Percentiles rank a stretch among this genome's conserved stretches.
Conservation (phyloP, 2,329 filamentous ascomycete genomes). For the Aureobasidium uvarum region DNA sequence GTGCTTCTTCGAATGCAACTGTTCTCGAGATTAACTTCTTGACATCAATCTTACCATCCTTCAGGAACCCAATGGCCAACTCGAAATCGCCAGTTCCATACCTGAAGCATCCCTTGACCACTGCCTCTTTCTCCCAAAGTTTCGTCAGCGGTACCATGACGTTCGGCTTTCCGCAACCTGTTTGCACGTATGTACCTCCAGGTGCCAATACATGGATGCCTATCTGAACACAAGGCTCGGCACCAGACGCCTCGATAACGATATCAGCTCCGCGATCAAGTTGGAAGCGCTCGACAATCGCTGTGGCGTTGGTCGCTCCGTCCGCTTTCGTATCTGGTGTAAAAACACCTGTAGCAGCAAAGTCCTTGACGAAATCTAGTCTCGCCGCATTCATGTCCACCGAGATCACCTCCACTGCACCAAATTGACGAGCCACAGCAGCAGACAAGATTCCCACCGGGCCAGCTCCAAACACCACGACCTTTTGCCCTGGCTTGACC, state of each 20-base stretch:
- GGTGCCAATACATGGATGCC: slow-evolving; percentile 50
- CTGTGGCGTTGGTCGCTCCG: slow-evolving; percentile 70
- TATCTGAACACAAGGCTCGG: slow-evolving; percentile 51
- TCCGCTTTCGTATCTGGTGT: slow-evolving; percentile 55
- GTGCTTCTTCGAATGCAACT: slow-evolving; percentile 77
- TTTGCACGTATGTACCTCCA: slow-evolving; percentile 64
- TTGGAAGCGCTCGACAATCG: slow-evolving; percentile 61
- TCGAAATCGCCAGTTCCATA: slow-evolving; percentile 87
- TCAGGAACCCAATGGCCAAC: slow-evolving; percentile 74
- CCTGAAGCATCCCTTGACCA: slow-evolving; percentile 80
- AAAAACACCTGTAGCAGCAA: slow-evolving; percentile 70
- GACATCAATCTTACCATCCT: slow-evolving; percentile 65
- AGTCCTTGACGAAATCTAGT: slow-evolving; percentile 72
- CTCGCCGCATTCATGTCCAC: slow-evolving; percentile 83
- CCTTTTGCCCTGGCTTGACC: slow-evolving; percentile 46
- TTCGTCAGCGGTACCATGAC: slow-evolving; percentile 92
- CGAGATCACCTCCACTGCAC: slow-evolving; percentile 74
- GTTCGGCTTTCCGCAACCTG: slow-evolving; percentile 84
- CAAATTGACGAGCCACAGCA: slow-evolving; percentile 79
- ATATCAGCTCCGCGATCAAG: slow-evolving; percentile 55
- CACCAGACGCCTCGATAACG: slow-evolving; percentile 50
- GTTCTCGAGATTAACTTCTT: slow-evolving; percentile 77
- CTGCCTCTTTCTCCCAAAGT: slow-evolving; percentile 85
- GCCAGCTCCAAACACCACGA: slow-evolving; percentile 52
- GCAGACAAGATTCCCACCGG: slow-evolving; percentile 81